These are phyloP conservation scores for Colletotrichum lentis DNA, from an alignment of 2,329 filamentous ascomycete species.

Conservation along the genomic window DNA sequence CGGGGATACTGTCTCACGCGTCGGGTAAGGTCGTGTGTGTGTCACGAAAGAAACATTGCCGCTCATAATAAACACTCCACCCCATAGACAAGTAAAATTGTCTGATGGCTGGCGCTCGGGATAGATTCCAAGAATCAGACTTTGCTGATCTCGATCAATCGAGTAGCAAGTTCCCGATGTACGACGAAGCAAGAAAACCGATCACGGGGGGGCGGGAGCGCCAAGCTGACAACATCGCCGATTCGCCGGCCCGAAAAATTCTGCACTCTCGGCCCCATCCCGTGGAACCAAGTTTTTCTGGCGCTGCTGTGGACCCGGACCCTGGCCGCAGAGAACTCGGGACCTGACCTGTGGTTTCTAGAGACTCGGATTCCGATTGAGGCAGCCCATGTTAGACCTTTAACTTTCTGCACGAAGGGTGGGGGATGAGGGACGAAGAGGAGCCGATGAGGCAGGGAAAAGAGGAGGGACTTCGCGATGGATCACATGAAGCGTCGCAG, in stretches of 20 bases:
- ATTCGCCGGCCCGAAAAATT: constrained; percentile 31
- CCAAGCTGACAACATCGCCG: constrained; percentile 26
- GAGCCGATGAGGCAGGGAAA: background rate
- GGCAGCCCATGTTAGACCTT: constrained; percentile 19
- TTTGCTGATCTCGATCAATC: background rate
- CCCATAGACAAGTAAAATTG: background rate
- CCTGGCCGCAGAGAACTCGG: constrained; percentile 1
- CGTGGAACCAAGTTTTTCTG: constrained; percentile 30
- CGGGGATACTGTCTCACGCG: background rate
- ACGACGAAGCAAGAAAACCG: background rate
- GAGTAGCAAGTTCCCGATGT: background rate
- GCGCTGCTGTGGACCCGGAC: constrained; percentile 15
- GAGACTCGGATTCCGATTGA: constrained; percentile 7
- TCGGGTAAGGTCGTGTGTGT: constrained; percentile 4
- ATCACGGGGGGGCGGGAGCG: background rate
- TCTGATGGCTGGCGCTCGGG: no score
- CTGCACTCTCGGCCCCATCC: constrained; percentile 31
- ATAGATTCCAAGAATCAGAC: no score
- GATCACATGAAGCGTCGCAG: background rate
- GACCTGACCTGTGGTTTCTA: background rate
- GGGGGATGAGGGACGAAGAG: constrained; percentile 11
- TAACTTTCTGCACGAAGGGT: background rate
- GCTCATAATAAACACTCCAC: background rate
- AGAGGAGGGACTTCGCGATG: background rate
- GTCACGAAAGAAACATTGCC: background rate